Base-by-base conservation (phyloP, 2,329 filamentous ascomycete species). In the Aspergillus sp. region DNA sequence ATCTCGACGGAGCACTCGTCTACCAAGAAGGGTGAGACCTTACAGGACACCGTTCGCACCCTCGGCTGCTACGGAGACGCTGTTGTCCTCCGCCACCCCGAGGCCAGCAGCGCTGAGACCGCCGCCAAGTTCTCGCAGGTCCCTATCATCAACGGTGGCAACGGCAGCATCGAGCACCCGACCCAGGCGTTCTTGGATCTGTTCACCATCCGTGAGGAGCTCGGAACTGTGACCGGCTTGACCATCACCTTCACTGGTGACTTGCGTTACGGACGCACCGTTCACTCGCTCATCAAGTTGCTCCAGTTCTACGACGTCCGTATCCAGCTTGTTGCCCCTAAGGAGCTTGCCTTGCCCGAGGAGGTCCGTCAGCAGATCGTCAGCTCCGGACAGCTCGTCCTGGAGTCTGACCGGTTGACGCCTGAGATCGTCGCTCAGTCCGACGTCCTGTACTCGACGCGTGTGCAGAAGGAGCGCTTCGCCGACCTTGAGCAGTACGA, bases 171-270 rank as follows among this genome's bases (percentile, higher is more conserved):
- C 60, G 93, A 98, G 74, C 93, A 98, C 72, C 93, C 93, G 0
- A 98, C 93, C 0, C 93, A 98, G 72, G 93, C 93, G 0, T 93
- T 98, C 79, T 77, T 98, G 19, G 93, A 98, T 63, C 84, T 98
- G 49, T 98, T 96, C 77, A 97, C 93, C 47, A 98, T 98, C 64
- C 88, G 93, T 58, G 93, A 98, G 72, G 93, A 98, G 71, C 79
- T 97, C 7, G 93, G 93, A 54, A 96, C 90, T 0, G 91, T 97
- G 48, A 90, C 91, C 64, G 91, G 91, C 45, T 77, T 98, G 54
- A 97, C 89, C 41, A 94, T 98, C 64, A 98, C 93, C 44, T 98
- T 98, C 69, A 79, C 89, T 41, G 93, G 93, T 60, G 93, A 98
- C 64, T 83, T 98, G 49, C 83, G 86, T 56, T 94, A 96, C 68